Evolutionary conservation across 371 early-diverging fungal genomes (phyloP).

Genomic region (Mucor mucedo): DNA sequence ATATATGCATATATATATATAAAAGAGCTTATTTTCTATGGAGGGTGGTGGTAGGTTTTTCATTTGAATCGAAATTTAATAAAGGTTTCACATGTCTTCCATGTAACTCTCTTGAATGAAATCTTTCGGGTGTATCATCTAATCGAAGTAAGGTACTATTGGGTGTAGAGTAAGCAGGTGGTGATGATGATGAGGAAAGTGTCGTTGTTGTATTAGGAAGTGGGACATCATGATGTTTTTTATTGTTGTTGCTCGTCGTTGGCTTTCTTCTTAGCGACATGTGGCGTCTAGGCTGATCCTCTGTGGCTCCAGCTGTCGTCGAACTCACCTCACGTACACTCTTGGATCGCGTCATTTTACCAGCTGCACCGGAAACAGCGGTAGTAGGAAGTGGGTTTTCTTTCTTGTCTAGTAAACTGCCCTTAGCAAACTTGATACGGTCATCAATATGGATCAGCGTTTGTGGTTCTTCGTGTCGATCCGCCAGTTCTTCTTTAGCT

Average conservation of each 20-base stretch:
- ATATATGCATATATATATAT: background rate
- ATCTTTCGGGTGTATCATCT: conserved; percentile 43
- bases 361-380: background rate
- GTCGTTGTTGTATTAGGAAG: conserved; percentile 23
- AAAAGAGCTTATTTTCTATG: conserved; percentile 8
- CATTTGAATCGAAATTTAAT: conserved; percentile 37
- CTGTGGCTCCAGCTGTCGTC: conserved; percentile 1
- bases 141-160: conserved; percentile 37
- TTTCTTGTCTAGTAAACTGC: conserved; percentile 44
- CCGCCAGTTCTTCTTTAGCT: conserved; percentile 30
- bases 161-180: background rate
- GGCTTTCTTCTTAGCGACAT: conserved; percentile 44
- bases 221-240: conserved; percentile 37
- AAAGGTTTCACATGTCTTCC: conserved; percentile 54
- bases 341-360: conserved; percentile 39
- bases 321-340: conserved; percentile 34
- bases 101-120: conserved; percentile 44
- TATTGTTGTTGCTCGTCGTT: conserved; percentile 14
- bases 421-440: conserved; percentile 45
- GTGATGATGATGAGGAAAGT: conserved; percentile 11
- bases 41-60: background rate
- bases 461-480: conserved; percentile 15
- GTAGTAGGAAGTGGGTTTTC: conserved; percentile 10
- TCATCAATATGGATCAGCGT: conserved; percentile 52
- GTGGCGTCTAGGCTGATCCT: conserved; percentile 23